A percentile compares a stretch with the other conserved stretches of the same genome.
Evolutionary conservation across 2,329 filamentous ascomycete genomes (phyloP).

Genomic region (Exophiala xenobiotica): DNA sequence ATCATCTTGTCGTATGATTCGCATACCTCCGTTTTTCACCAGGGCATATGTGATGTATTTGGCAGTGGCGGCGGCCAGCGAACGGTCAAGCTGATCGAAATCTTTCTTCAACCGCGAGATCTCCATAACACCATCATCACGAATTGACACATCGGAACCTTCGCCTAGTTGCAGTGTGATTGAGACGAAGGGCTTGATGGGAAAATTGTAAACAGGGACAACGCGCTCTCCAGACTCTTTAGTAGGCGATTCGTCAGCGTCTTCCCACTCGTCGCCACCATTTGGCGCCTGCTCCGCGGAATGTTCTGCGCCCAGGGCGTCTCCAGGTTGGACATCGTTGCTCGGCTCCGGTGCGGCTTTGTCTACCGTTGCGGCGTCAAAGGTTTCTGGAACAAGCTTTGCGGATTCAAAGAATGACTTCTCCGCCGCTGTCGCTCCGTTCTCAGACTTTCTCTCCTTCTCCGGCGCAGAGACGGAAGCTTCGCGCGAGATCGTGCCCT

Average conservation of each 20-base stretch:
- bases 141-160: constrained; percentile 60
- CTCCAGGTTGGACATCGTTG: not conserved
- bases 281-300: constrained; percentile 14
- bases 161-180: constrained; percentile 68
- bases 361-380: not conserved
- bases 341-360: not conserved
- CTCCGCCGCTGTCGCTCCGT: not conserved
- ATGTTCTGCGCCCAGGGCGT: not conserved
- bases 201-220: constrained; percentile 89
- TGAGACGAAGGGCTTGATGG: constrained; percentile 92
- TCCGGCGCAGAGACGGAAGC: constrained; percentile 13
- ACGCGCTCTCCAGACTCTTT: constrained; percentile 61
- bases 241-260: constrained; percentile 63
- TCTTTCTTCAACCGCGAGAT: constrained; percentile 95
- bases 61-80: constrained; percentile 82
- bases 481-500: constrained; percentile 20
- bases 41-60: constrained; percentile 93
- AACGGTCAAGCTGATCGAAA: constrained; percentile 95
- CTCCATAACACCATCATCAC: constrained; percentile 80
- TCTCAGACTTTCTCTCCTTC: constrained; percentile 3
- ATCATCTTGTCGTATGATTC: constrained; percentile 91
- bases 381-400: not conserved
- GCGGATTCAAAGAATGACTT: too few species aligned
- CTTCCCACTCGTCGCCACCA: constrained; percentile 90
- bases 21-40: constrained; percentile 86